Conservation (phyloP, 2,329 filamentous ascomycete genomes). For the Apiospora malaysiana region DNA sequence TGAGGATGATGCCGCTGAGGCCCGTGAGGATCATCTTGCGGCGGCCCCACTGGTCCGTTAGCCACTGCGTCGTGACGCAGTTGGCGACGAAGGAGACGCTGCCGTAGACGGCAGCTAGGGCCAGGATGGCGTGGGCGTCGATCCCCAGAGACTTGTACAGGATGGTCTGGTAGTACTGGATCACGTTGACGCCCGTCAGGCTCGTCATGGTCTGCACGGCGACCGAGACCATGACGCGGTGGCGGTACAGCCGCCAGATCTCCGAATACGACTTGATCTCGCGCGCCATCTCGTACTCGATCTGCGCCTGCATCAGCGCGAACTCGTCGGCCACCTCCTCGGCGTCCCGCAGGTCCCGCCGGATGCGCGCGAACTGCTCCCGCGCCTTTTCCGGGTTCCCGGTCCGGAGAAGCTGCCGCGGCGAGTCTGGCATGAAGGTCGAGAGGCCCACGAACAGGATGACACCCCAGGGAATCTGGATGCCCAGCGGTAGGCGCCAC, state of each 20-base stretch:
- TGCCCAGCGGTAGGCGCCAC: constrained; percentile 60
- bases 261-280: constrained; percentile 58
- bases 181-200: constrained; percentile 63
- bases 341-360: constrained; percentile 47
- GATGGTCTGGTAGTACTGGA: constrained; percentile 56
- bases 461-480: constrained; percentile 62
- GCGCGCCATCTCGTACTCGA: constrained; percentile 62
- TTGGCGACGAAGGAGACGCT: constrained; percentile 54
- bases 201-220: constrained; percentile 63
- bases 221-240: constrained; percentile 58
- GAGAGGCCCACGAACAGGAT: constrained; percentile 58
- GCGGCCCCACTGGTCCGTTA: constrained; percentile 34
- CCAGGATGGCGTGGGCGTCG: constrained; percentile 53
- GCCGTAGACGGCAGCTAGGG: constrained; percentile 60
- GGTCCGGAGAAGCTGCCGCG: constrained; percentile 56
- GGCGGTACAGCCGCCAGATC: constrained; percentile 57
- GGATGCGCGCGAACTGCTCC: constrained; percentile 53
- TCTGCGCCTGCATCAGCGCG: constrained; percentile 57
- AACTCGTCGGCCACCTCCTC: constrained; percentile 57
- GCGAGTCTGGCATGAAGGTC: constrained; percentile 63
- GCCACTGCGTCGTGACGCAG: constrained; percentile 23
- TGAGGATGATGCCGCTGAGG: constrained; percentile 55
- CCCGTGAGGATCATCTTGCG: constrained; percentile 61
- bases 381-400: constrained; percentile 56
- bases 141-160: constrained; percentile 62